A percentile compares a stretch with the other conserved stretches of the same genome.
These are phyloP conservation scores for Ganoderma multipileum DNA, from an alignment of 1,284 basidiomycete genomes.

Conservation along the genomic window DNA sequence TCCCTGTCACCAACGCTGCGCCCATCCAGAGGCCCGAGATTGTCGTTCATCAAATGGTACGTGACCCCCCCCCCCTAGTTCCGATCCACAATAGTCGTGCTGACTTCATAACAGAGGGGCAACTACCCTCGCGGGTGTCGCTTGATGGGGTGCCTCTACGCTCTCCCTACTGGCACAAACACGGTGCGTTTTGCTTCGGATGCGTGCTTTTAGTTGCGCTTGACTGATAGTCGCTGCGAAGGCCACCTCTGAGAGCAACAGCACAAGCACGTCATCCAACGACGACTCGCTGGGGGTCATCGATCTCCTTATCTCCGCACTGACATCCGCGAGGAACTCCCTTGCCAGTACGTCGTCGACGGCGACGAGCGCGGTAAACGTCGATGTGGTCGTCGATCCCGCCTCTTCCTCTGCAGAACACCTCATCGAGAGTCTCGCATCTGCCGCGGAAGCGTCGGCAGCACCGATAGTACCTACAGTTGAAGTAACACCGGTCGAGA, in stretches of 20 bases:
- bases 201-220: no score
- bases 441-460: background rate
- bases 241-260: background rate
- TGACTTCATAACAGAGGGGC: background rate
- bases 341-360: background rate
- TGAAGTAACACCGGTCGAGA: background rate
- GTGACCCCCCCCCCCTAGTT: background rate
- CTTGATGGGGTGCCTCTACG: slow-evolving; percentile 20
- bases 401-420: background rate
- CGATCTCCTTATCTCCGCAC: slow-evolving; percentile 17
- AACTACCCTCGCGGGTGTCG: slow-evolving; percentile 16
- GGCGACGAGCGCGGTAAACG: background rate
- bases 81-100: background rate
- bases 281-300: slow-evolving; percentile 15
- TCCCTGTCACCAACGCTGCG: slow-evolving; percentile 19
- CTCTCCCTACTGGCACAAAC: slow-evolving; percentile 7
- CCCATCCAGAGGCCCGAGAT: slow-evolving; percentile 11
- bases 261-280: slow-evolving; percentile 2
- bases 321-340: slow-evolving; percentile 8
- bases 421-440: slow-evolving; percentile 1
- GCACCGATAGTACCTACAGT: background rate
- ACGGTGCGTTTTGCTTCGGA: background rate
- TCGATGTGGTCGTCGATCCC: slow-evolving; percentile 6
- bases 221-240: background rate
- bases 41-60: background rate